A percentile compares a stretch with the other conserved stretches of the same genome.
These are phyloP conservation scores for Shiraia sp. DNA, from an alignment of 2,329 filamentous ascomycete species.

Conservation along the genomic window DNA sequence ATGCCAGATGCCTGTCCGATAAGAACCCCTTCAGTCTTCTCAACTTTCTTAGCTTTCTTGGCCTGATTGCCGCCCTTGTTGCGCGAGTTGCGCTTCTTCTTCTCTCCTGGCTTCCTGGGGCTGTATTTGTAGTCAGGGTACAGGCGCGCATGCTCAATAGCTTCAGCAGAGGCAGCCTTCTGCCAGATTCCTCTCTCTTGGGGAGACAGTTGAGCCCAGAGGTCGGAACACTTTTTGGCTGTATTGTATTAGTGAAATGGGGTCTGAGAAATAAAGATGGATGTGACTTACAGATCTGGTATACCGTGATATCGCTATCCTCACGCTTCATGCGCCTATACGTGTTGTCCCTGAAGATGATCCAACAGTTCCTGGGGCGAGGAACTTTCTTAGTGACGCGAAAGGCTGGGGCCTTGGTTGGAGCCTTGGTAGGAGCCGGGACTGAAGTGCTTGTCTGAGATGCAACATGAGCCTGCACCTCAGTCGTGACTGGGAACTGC, in stretches of 20 bases:
- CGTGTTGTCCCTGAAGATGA: conserved; percentile 26
- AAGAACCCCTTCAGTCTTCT: conserved; percentile 9
- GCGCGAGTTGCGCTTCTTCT: conserved; percentile 33
- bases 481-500: no score
- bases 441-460: neutral
- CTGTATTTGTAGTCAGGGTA: conserved; percentile 33
- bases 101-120: conserved; percentile 31
- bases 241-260: conserved; percentile 6
- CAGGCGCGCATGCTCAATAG: conserved; percentile 22
- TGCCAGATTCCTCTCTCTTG: conserved; percentile 21
- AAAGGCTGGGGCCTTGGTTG: neutral
- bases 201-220: conserved; percentile 19
- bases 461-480: no score
- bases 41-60: conserved; percentile 9
- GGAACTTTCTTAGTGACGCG: conserved; percentile 19
- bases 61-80: conserved; percentile 14
- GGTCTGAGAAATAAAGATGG: neutral
- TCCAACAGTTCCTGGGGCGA: conserved; percentile 35
- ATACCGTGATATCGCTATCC: conserved; percentile 20
- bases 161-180: conserved; percentile 17
- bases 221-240: conserved; percentile 23
- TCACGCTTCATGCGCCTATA: conserved; percentile 22
- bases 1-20: conserved; percentile 5
- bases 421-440: neutral
- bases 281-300: conserved; percentile 27